Evolutionary conservation across 2,329 filamentous ascomycete genomes (phyloP).

Genomic region (Boeremia lycopersici): DNA sequence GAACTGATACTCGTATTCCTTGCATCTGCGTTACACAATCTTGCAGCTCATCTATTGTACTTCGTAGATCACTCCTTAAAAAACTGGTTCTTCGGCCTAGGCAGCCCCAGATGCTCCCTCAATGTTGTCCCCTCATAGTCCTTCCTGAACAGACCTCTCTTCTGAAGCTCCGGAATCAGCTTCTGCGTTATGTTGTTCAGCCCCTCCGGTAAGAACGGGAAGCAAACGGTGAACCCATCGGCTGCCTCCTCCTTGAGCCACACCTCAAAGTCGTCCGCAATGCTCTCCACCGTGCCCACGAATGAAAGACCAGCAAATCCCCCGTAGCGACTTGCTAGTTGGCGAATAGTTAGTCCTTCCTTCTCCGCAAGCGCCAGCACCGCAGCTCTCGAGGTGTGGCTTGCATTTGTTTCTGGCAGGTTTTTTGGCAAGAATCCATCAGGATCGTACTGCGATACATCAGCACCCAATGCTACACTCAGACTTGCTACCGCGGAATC

Average conservation of each 20-base stretch:
- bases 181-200: conserved; percentile 32
- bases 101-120: conserved; percentile 61
- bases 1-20: no score
- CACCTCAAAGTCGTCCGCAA: conserved; percentile 68
- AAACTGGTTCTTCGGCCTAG: conserved; percentile 53
- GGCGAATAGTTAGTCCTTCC: conserved; percentile 71
- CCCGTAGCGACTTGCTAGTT: conserved; percentile 61
- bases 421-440: conserved; percentile 57
- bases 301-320: conserved; percentile 68
- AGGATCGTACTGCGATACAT: conserved; percentile 62
- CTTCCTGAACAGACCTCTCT: conserved; percentile 41
- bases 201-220: conserved; percentile 27
- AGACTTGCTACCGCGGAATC: conserved; percentile 67
- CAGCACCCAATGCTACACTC: conserved; percentile 68
- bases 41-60: not conserved
- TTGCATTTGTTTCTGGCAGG: conserved; percentile 53
- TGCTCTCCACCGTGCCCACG: conserved; percentile 61
- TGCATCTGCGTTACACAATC: not conserved
- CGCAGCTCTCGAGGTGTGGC: conserved; percentile 19
- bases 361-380: conserved; percentile 41
- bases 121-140: conserved; percentile 61
- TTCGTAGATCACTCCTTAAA: conserved; percentile 26
- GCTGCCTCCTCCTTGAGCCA: conserved; percentile 72
- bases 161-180: conserved; percentile 31
- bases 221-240: conserved; percentile 72